Percentiles rank a stretch among this genome's conserved stretches.
These are phyloP conservation scores for Baorangia bicolor DNA, from an alignment of 768 basidiomycete genomes.

Conservation along the genomic window DNA sequence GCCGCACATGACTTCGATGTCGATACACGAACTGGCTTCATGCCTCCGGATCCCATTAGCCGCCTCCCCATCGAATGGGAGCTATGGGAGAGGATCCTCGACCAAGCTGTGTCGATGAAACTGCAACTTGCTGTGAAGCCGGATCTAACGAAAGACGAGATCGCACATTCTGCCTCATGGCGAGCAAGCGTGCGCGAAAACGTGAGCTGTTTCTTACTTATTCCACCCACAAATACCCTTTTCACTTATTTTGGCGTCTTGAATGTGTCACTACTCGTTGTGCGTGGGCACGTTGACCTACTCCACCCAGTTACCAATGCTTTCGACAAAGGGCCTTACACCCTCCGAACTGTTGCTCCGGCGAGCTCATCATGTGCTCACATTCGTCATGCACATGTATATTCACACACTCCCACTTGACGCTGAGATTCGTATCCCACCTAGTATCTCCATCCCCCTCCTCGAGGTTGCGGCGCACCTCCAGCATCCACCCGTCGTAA, in stretches of 20 bases:
- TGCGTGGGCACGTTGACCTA: not conserved
- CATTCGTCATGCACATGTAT: conserved; percentile 78
- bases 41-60: conserved; percentile 70
- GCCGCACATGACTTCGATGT: conserved; percentile 86
- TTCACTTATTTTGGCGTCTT: not conserved
- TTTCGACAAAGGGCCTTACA: conserved; percentile 46
- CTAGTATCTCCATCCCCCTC: conserved; percentile 70
- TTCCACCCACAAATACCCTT: not conserved
- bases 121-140: conserved; percentile 58
- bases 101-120: conserved; percentile 44
- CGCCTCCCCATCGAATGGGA: conserved; percentile 65
- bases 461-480: conserved; percentile 67
- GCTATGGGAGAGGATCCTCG: conserved; percentile 67
- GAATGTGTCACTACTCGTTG: not conserved
- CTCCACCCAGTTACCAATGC: conserved; percentile 49
- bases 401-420: conserved; percentile 55
- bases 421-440: conserved; percentile 63
- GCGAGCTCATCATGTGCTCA: conserved; percentile 72
- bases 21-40: conserved; percentile 83
- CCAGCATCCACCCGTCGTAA: conserved; percentile 82
- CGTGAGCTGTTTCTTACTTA: conserved; percentile 28
- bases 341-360: conserved; percentile 58
- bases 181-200: conserved; percentile 43
- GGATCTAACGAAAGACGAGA: conserved; percentile 37
- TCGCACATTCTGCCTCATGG: conserved; percentile 50